These are phyloP conservation scores for Lizanozyma gosingica DNA, from an alignment of 1,139 yeast genomes.

Conservation along the genomic window DNA sequence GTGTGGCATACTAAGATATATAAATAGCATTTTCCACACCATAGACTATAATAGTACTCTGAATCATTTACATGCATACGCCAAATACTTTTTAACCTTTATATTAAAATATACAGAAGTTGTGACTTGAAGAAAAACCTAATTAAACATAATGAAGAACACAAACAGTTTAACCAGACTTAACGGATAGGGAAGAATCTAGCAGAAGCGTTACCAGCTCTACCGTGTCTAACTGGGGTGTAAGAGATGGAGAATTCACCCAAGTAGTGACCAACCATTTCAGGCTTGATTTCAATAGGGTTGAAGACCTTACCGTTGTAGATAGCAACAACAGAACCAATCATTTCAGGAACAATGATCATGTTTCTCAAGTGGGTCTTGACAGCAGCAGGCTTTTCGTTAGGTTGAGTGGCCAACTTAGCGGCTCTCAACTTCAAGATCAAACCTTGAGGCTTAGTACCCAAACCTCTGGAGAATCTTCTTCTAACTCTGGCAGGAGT, in stretches of 20 bases:
- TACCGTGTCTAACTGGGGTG: conserved; percentile 99
- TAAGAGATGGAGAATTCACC: conserved; percentile 99
- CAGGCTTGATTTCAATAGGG: conserved; percentile 98
- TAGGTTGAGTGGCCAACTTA: conserved; percentile 83
- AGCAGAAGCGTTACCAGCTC: conserved; percentile 93
- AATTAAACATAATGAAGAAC: no score
- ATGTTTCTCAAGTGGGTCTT: conserved; percentile 99
- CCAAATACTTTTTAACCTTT: neutral
- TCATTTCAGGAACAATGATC: conserved; percentile 99
- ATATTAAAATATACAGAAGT: neutral
- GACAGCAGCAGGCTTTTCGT: conserved; percentile 97
- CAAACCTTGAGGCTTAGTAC: conserved; percentile 92
- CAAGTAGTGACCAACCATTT: conserved; percentile 99
- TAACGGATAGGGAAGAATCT: conserved; percentile 66
- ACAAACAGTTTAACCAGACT: no score
- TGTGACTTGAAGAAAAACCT: neutral
- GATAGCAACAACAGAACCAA: conserved; percentile 97
- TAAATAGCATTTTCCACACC: no score
- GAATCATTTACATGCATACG: no score
- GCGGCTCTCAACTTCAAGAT: conserved; percentile 98
- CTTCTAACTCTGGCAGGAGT: conserved; percentile 99
- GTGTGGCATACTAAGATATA: no score
- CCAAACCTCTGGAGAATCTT: conserved; percentile 98
- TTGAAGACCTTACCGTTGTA: conserved; percentile 99
- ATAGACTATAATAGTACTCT: no score